Conservation (phyloP, 371 early-diverging fungal species). For the Funneliformis caledonium region DNA sequence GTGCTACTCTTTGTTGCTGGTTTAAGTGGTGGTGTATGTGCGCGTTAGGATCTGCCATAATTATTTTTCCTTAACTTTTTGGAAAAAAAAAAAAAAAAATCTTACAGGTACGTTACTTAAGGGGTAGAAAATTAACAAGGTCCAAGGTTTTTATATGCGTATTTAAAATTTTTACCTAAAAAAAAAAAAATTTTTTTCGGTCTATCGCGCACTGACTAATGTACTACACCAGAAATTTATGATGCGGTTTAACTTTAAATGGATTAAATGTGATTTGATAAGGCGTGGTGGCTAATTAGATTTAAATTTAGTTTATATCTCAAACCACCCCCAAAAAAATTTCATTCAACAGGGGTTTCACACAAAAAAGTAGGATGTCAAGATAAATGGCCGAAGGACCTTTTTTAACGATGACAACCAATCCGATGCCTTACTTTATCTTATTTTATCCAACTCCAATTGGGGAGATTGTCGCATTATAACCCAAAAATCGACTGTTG, state of each 20-base stretch:
- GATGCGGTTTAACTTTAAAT: slow-evolving; percentile 15
- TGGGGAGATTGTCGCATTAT: slow-evolving; percentile 20
- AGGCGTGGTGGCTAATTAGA: neutral
- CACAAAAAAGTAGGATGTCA: neutral
- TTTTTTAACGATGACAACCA: slow-evolving; percentile 14
- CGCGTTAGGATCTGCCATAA: slow-evolving; percentile 32
- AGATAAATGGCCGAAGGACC: neutral
- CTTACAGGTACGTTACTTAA: slow-evolving; percentile 18
- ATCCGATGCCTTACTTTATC: slow-evolving; percentile 3
- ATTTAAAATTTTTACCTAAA: neutral
- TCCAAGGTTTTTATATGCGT: neutral
- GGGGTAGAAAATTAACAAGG: slow-evolving; percentile 2
- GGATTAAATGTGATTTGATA: slow-evolving; percentile 26
- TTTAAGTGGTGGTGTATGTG: slow-evolving; percentile 1
- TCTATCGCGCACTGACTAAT: slow-evolving; percentile 28
- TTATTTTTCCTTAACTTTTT: neutral
- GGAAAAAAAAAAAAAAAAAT: neutral
- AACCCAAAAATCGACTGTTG: slow-evolving; percentile 26
- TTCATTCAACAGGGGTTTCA: neutral
- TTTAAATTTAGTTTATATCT: slow-evolving; percentile 7
- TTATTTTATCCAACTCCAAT: slow-evolving; percentile 18
- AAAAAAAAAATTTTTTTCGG: slow-evolving; percentile 2
- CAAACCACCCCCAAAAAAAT: neutral
- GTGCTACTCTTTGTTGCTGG: slow-evolving; percentile 17
- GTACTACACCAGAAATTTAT: slow-evolving; percentile 6